Base-by-base conservation (phyloP, 495 filamentous ascomycete species). In the Penicillium nucicola region DNA sequence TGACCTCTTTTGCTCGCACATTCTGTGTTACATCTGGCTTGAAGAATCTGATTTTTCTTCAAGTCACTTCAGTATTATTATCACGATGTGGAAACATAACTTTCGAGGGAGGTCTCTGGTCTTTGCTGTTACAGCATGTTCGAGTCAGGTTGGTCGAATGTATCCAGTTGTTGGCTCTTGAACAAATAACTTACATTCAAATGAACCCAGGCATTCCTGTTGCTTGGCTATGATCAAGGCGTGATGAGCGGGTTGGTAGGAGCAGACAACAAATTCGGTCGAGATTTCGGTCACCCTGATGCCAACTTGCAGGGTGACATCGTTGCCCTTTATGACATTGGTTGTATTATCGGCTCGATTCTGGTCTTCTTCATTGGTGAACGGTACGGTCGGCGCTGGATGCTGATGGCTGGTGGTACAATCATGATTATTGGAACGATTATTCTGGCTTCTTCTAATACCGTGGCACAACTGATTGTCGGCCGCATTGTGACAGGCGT, bases 231-330 rank as follows among this genome's bases (percentile, higher is more conserved):
- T 55, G 80, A 83, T 33, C 80, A 79, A 56, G 75, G 76, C 50
- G 77, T 81, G 33, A 88, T 88, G 84, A 77, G 72, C 53, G 86
- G 86, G 25, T 85, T 89, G 59, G 86, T 88, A 47, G 80, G 81
- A 13, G 49, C 64, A 7, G 50, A 48, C 15, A 49, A 51, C 22
- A 39, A 20, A 30, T 49, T 53, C 45, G 20, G 52, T 45, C 43
- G 41, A 36, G 37, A 55, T 28, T 45, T 50, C 20, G 36, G 42
- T 45, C 39, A 54, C 44, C 37, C 48, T 13, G 34, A 50, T 51
- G 45, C 50, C 9, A 48, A 31, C 6, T 33, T 52, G 5, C 37
- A 55, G n/a, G 53, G 48, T 10, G 36, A 39, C 15, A 39, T 39
- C 5, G 36, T 39, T 2, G 42, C 42, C 5, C 46, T 76, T 0